phyloP scores from a whole-genome alignment of 75 land plant genomes.

The Sequoia sempervirens region DNA sequence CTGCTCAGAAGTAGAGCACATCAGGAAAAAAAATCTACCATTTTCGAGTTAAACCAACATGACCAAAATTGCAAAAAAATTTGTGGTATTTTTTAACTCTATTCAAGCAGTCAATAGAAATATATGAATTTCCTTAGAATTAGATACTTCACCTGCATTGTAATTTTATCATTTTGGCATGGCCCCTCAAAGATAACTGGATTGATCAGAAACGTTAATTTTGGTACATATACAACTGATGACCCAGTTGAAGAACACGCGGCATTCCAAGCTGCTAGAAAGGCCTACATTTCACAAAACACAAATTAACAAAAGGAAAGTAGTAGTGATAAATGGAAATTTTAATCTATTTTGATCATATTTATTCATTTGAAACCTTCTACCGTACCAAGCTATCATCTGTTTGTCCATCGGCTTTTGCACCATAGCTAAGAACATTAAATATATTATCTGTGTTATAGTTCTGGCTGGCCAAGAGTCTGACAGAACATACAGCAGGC shows the following conservation, averaged over 20 bases:
- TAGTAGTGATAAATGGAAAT: background rate
- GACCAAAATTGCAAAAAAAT: background rate
- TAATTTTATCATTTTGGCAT: conserved; percentile 23
- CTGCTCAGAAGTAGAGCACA: background rate
- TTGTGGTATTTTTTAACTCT: background rate
- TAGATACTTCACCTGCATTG: conserved; percentile 24
- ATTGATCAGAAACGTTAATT: conserved; percentile 19
- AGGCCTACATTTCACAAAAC: conserved; percentile 14
- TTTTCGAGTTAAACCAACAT: background rate
- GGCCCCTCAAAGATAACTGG: conserved; percentile 32
- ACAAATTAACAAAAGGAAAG: background rate
- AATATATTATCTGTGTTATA: background rate
- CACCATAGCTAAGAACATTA: conserved; percentile 15
- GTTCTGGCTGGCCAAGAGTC: background rate
- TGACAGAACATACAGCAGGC: background rate
- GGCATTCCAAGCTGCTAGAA: conserved; percentile 43
- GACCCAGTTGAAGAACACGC: conserved; percentile 33
- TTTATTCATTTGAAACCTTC: background rate
- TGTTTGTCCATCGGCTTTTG: conserved; percentile 43
- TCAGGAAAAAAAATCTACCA: no score
- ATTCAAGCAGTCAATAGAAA: no score
- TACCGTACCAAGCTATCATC: conserved; percentile 38
- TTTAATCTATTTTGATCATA: background rate
- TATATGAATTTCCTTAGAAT: background rate
- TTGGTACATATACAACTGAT: conserved; percentile 32